Conservation (phyloP, 306 rosid species). For the Chamaecrista fasciculata region DNA sequence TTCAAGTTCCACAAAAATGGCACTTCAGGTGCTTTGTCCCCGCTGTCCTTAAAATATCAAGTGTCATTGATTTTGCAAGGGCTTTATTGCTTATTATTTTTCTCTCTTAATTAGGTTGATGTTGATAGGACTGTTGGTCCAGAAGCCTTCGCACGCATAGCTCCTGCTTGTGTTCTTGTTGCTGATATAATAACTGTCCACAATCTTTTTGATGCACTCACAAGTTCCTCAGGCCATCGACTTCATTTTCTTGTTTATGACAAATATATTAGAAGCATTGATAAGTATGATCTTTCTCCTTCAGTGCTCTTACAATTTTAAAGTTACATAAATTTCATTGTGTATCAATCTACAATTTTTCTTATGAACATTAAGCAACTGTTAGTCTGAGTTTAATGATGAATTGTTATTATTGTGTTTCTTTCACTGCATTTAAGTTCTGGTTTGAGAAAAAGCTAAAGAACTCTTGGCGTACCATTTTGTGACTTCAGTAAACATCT, state of each 20-base stretch:
- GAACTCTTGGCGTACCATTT: neutral
- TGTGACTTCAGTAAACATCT: neutral
- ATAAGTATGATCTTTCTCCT: slow-evolving; percentile 54
- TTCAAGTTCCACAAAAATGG: slow-evolving; percentile 79
- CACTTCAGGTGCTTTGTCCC: slow-evolving; percentile 60
- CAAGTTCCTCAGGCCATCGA: slow-evolving; percentile 54
- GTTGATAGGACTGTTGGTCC: slow-evolving; percentile 74
- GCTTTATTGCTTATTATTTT: neutral
- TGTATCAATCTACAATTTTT: neutral
- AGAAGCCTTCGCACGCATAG: slow-evolving; percentile 89
- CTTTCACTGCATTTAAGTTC: neutral
- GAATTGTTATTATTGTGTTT: neutral
- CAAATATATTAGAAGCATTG: slow-evolving; percentile 75
- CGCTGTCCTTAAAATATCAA: neutral
- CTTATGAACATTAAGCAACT: neutral
- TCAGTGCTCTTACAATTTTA: slow-evolving; percentile 1
- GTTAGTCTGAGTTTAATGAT: neutral
- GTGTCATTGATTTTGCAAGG: neutral
- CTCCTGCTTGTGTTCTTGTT: slow-evolving; percentile 68
- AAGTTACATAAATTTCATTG: neutral
- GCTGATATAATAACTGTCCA: slow-evolving; percentile 79
- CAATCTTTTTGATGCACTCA: slow-evolving; percentile 78
- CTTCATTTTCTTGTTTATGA: slow-evolving; percentile 89
- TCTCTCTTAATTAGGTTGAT: slow-evolving; percentile 54
- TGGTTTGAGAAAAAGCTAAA: neutral